phyloP scores from a whole-genome alignment of 169 alveolate species.

The Cryptosporidium parvum region DNA sequence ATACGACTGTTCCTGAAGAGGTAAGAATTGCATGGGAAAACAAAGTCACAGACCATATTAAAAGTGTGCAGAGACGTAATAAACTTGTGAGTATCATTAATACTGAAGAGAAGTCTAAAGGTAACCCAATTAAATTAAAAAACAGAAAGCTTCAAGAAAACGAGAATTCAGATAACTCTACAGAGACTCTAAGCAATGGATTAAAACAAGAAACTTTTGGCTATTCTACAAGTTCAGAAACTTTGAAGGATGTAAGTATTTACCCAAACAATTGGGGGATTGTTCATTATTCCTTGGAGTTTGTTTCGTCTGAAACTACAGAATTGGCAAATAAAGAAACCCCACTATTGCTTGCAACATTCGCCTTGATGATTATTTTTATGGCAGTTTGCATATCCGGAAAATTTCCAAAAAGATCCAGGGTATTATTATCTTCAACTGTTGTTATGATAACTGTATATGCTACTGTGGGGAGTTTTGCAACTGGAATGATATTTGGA shows the following conservation, averaged over 20 bases:
- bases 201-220: not conserved
- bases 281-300: conserved; percentile 63
- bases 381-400: conserved; percentile 73
- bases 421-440: conserved; percentile 61
- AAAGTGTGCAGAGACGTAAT: conserved; percentile 48
- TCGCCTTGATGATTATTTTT: conserved; percentile 66
- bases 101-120: not conserved
- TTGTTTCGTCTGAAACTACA: conserved; percentile 60
- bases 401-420: conserved; percentile 56
- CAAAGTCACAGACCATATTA: conserved; percentile 38
- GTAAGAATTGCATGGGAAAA: conserved; percentile 72
- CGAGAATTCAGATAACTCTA: not conserved
- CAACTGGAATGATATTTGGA: conserved; percentile 74
- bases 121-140: not conserved
- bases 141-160: not conserved
- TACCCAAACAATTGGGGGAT: conserved; percentile 55
- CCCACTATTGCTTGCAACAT: conserved; percentile 66
- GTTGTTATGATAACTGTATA: conserved; percentile 60
- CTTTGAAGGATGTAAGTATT: conserved; percentile 2
- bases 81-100: not conserved
- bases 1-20: conserved; percentile 56
- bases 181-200: not conserved
- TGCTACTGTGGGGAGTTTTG: conserved; percentile 74
- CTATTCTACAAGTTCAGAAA: not conserved
- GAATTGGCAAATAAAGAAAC: conserved; percentile 75